These are phyloP conservation scores for Stromatinia cepivora DNA, from an alignment of 2,329 filamentous ascomycete species.

Conservation along the genomic window DNA sequence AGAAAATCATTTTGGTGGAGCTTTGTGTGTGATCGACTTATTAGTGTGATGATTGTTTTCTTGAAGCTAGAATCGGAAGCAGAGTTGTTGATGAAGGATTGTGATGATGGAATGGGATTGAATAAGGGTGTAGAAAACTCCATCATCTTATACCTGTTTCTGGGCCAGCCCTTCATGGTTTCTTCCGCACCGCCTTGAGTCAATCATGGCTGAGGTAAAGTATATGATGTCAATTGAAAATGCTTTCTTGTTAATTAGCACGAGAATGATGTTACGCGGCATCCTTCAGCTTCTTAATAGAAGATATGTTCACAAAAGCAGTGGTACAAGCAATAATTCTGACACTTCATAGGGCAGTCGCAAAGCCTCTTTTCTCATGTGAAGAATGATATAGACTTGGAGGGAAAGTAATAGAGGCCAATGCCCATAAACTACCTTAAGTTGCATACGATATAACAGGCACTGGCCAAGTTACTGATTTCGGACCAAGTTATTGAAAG, in stretches of 20 bases:
- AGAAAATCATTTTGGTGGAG: slow-evolving; percentile 29
- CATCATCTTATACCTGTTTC: slow-evolving; percentile 7
- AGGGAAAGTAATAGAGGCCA: neutral
- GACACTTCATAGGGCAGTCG: neutral
- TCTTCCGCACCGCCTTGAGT: neutral
- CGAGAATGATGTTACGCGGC: neutral
- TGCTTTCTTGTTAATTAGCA: neutral
- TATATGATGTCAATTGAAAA: slow-evolving; percentile 8
- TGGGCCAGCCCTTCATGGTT: neutral
- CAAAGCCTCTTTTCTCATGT: neutral
- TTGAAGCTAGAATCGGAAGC: neutral
- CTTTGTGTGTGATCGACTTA: neutral
- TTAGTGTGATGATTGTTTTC: neutral
- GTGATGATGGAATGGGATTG: neutral
- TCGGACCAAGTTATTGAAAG: neutral
- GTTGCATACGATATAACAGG: neutral
- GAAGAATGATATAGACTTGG: slow-evolving; percentile 2
- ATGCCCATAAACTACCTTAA: neutral
- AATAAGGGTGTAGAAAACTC: neutral
- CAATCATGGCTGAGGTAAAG: neutral
- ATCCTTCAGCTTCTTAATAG: neutral
- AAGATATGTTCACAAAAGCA: neutral
- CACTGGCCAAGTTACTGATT: slow-evolving; percentile 3
- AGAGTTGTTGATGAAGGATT: neutral
- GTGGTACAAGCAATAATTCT: neutral